Evolutionary conservation across 768 basidiomycete species (phyloP).

Genomic region (Multifurca ochricompacta): DNA sequence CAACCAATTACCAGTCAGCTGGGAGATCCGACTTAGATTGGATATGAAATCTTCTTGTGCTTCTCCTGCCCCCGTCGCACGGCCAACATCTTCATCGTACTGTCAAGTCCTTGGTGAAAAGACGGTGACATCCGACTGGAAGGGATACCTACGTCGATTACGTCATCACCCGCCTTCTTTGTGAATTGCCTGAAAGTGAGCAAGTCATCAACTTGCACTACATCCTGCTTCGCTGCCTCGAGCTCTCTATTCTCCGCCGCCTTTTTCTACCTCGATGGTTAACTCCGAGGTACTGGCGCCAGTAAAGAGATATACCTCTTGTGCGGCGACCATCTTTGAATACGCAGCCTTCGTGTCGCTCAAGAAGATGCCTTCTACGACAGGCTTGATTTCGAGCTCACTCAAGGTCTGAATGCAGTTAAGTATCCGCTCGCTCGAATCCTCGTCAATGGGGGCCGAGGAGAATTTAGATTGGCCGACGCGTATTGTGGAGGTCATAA

Average conservation of each 20-base stretch:
- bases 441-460: conserved; percentile 94
- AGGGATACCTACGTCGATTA: conserved; percentile 47
- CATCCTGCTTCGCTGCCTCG: conserved; percentile 55
- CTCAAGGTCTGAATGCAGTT: conserved; percentile 93
- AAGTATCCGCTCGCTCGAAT: conserved; percentile 92
- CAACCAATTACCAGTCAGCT: conserved; percentile 66
- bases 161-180: conserved; percentile 80
- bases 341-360: conserved; percentile 88
- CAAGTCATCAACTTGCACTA: conserved; percentile 91
- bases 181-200: conserved; percentile 91
- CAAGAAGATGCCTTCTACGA: conserved; percentile 66
- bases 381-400: conserved; percentile 50
- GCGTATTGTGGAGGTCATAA: conserved; percentile 95
- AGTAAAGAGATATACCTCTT: conserved; percentile 60
- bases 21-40: conserved; percentile 86
- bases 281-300: neutral
- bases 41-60: conserved; percentile 90
- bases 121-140: neutral
- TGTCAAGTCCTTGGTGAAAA: conserved; percentile 27
- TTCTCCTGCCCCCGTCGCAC: conserved; percentile 81
- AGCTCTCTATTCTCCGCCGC: conserved; percentile 85
- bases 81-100: conserved; percentile 84
- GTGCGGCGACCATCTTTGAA: conserved; percentile 89
- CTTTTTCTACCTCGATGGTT: conserved; percentile 51
- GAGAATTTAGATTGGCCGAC: conserved; percentile 97